phyloP scores from a whole-genome alignment of 148 eudicot species.

The Spergularia bocconei region DNA sequence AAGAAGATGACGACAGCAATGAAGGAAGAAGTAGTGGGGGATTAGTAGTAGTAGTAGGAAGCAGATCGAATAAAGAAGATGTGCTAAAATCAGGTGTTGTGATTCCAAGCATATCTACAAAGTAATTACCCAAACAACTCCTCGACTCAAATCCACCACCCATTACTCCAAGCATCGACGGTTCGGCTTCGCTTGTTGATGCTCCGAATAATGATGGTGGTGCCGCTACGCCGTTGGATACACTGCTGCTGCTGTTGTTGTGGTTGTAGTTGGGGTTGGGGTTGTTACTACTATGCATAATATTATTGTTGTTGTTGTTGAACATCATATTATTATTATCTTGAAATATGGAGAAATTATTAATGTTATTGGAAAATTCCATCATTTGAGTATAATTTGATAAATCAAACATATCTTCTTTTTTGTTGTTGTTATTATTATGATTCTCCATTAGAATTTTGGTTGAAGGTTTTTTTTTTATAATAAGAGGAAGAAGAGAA shows the following conservation, averaged over 20 bases:
- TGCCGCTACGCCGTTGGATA: no score
- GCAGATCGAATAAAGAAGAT: conserved; percentile 38
- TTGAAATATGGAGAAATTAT: neutral
- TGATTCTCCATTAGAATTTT: conserved; percentile 12
- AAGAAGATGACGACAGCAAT: neutral
- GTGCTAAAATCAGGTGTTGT: conserved; percentile 34
- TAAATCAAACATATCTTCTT: neutral
- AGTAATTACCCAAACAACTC: conserved; percentile 14
- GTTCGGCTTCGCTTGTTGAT: neutral
- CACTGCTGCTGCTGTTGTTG: no score
- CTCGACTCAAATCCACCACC: conserved; percentile 12
- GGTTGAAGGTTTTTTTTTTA: neutral
- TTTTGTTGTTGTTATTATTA: neutral
- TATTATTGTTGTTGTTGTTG: no score
- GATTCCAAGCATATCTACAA: conserved; percentile 38
- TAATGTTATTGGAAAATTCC: neutral
- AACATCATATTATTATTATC: neutral
- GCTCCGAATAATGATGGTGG: no score
- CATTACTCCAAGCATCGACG: neutral
- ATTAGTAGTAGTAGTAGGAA: conserved; percentile 7
- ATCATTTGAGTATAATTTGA: neutral
- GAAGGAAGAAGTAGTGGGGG: conserved; percentile 6
- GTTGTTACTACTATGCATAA: no score
- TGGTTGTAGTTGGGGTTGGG: no score
- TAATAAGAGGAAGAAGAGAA: no score